Evolutionary conservation across 352 stramenopile species (phyloP).

Genomic region (Phytophthora quininea): DNA sequence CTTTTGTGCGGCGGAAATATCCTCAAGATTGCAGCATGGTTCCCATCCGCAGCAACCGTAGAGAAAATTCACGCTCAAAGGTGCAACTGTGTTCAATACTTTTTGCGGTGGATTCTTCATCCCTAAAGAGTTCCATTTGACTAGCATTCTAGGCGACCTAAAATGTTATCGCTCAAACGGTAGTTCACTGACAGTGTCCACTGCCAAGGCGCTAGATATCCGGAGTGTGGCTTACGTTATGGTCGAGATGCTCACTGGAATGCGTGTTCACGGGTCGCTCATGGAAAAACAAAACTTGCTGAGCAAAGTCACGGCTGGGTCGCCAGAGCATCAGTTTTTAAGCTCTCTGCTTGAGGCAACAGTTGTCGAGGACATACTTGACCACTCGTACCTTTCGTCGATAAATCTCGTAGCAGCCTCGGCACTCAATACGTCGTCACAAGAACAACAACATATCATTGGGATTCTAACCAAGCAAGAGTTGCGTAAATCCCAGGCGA

Average conservation of each 20-base stretch:
- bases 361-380: constrained; percentile 17
- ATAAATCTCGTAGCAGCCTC: background rate
- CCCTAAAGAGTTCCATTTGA: background rate
- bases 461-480: constrained; percentile 49
- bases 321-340: constrained; percentile 40
- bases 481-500: constrained; percentile 41
- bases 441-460: constrained; percentile 40
- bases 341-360: constrained; percentile 29
- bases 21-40: constrained; percentile 47
- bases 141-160: constrained; percentile 40
- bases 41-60: constrained; percentile 38
- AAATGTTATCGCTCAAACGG: constrained; percentile 30
- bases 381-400: constrained; percentile 25
- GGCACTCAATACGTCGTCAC: background rate
- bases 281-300: constrained; percentile 46
- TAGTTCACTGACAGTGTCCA: constrained; percentile 11
- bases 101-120: too few relatives aligned
- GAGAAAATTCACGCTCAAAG: constrained; percentile 21
- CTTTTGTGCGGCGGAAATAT: constrained; percentile 41
- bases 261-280: constrained; percentile 35
- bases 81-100: constrained; percentile 12
- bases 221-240: constrained; percentile 66
- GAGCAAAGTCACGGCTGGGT: constrained; percentile 22
- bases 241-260: constrained; percentile 64
- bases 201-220: constrained; percentile 40